Base-by-base conservation (phyloP, 805 yeast species). In the Starmerella apis region DNA sequence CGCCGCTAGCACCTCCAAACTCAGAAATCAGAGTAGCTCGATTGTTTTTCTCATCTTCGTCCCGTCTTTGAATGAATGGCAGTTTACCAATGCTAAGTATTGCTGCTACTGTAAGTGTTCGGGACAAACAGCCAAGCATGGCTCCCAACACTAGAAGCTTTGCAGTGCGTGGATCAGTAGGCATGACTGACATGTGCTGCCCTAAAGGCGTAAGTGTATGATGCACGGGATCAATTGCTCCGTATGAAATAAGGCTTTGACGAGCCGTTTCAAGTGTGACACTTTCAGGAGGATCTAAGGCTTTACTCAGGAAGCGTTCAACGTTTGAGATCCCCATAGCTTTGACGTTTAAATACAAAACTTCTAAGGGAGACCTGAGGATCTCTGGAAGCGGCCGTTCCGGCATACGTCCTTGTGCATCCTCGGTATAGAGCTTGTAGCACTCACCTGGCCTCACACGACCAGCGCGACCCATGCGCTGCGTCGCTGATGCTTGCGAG, bases 381-480 rank as follows among this genome's bases (percentile, higher is more conserved):
- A 90, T 90, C 62, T 90, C 98, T 0, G 98, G 96, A 16, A 83
- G 72, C 0, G 96, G 95, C 56, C 81, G 81, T 1, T 74, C 70
- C 14, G 74, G 67, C 90, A 87, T 83, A 20, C 65, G 63, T 1
- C 64, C 63, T 59, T 78, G 78, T 0, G 85, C 75, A 2, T 76
- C 76, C 47, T 69, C 68, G 1, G 96, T 81, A 65, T 77, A 90
- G 43, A 90, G 62, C 61, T 84, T 87, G 65, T 79, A 90, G 55
- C 96, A 87, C 13, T 71, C 69, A 50, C 98, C 98, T 23, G 72
- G 72, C 31, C 80, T 76, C 11, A 90, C 86, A 76, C 98, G 88
- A 55, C 98, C 98, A n/a, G 96, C 90, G 71, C 98, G 83, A 64
- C 98, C 98, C 64, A 95, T 73, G 68, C 98, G 76, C 66, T 90